Conservation (phyloP, 1,139 yeast genomes). For the Suhomyces wounanorum region DNA sequence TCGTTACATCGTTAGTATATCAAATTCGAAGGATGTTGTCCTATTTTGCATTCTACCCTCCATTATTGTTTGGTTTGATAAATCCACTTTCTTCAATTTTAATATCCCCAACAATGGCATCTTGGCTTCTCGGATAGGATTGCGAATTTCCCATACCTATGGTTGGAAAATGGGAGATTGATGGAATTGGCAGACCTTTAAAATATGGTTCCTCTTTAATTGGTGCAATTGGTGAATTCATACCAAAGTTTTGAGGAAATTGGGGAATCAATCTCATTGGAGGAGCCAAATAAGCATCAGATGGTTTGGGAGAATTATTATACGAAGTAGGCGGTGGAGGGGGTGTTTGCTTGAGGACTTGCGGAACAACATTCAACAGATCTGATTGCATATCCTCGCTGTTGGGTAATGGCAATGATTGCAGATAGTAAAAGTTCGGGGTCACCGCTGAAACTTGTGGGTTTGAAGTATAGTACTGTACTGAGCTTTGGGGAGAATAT, state of each 20-base stretch:
- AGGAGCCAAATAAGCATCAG: not conserved
- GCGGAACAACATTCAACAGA: not conserved
- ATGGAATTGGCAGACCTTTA: not conserved
- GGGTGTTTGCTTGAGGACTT: not conserved
- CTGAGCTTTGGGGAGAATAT: not conserved
- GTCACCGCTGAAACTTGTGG: not conserved
- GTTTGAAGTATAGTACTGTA: not conserved
- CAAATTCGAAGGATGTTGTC: not conserved
- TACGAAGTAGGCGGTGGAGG: conserved; percentile 7
- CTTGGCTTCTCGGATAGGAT: not conserved
- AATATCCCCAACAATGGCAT: not conserved
- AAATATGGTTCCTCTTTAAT: not conserved
- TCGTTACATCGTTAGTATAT: conserved; percentile 1
- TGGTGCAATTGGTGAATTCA: not conserved
- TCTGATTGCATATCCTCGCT: not conserved
- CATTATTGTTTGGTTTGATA: not conserved
- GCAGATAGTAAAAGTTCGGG: not conserved
- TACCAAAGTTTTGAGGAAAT: not conserved
- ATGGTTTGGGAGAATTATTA: not conserved
- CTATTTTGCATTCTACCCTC: not conserved
- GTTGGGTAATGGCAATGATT: conserved; percentile 7
- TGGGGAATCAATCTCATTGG: not conserved
- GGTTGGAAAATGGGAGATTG: not conserved
- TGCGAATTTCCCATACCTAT: not conserved
- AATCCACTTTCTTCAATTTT: not conserved